Conservation (phyloP, 495 filamentous ascomycete species). For the Trichoderma orchidacearum region DNA sequence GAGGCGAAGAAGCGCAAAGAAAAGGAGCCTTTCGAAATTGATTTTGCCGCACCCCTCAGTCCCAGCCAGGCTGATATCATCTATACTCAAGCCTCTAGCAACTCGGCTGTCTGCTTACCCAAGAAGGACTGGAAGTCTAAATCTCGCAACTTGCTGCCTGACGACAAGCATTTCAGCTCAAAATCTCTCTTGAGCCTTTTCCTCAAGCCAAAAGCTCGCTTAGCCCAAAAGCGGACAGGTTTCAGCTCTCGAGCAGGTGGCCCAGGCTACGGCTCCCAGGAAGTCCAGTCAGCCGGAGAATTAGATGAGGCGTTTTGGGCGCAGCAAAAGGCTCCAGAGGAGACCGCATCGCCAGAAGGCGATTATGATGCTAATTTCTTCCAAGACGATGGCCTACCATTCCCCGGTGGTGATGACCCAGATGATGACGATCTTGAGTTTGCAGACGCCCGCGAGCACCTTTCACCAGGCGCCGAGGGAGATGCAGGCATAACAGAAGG, state of each 20-base stretch:
- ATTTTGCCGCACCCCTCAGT: slow-evolving; percentile 66
- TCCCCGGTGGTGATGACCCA: slow-evolving; percentile 53
- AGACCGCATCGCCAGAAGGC: slow-evolving; percentile 38
- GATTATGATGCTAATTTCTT: slow-evolving; percentile 98
- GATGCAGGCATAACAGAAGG: slow-evolving; percentile 17
- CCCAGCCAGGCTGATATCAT: slow-evolving; percentile 60
- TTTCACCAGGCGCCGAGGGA: slow-evolving; percentile 59
- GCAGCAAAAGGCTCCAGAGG: slow-evolving; percentile 47
- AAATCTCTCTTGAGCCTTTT: slow-evolving; percentile 78
- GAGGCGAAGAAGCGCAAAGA: slow-evolving; percentile 61
- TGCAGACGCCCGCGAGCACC: slow-evolving; percentile 80
- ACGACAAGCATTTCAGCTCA: slow-evolving; percentile 98
- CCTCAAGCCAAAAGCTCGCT: slow-evolving; percentile 80
- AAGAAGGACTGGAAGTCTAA: slow-evolving; percentile 94
- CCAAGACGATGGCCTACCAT: slow-evolving; percentile 78
- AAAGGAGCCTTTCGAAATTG: slow-evolving; percentile 90
- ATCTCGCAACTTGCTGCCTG: slow-evolving; percentile 80
- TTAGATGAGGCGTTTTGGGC: slow-evolving; percentile 98
- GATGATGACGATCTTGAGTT: slow-evolving; percentile 72
- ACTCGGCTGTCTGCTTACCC: slow-evolving; percentile 66
- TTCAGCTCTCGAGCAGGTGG: slow-evolving; percentile 19
- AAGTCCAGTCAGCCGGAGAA: slow-evolving; percentile 48
- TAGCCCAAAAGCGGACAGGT: slow-evolving; percentile 38
- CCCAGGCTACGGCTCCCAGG: slow-evolving; percentile 23
- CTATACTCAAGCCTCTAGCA: slow-evolving; percentile 72